phyloP scores from a whole-genome alignment of 257 asterid species.

The Coffea canephora region DNA sequence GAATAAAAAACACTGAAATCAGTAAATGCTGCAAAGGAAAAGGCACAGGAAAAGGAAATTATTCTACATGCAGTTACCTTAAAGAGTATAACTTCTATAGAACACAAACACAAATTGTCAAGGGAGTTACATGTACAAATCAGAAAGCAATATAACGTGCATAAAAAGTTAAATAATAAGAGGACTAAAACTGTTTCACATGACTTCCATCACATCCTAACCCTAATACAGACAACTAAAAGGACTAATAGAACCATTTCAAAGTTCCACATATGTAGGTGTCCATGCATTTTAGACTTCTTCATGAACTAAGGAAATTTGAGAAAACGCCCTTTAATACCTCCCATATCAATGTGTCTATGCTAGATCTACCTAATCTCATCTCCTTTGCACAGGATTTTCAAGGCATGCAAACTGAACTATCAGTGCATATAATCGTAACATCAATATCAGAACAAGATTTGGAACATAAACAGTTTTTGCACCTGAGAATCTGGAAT shows the following conservation, averaged over 20 bases:
- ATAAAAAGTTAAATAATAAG: neutral
- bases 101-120: neutral
- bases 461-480: neutral
- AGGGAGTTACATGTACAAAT: neutral
- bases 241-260: neutral
- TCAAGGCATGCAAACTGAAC: neutral
- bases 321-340: neutral
- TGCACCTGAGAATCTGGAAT: neutral
- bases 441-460: neutral
- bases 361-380: neutral
- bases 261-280: neutral
- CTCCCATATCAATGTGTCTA: neutral
- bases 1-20: slow-evolving; percentile 12
- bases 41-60: neutral
- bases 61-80: neutral
- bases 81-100: neutral
- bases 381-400: neutral
- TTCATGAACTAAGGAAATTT: neutral
- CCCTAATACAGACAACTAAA: neutral
- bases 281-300: neutral
- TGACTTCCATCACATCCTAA: neutral
- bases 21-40: slow-evolving; percentile 14
- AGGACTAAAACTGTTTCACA: neutral
- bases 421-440: neutral
- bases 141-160: neutral